Percentiles rank a stretch among this genome's conserved stretches.
Conservation (phyloP, 305 asterid genomes). For the Fraxinus xanthoxyloides region DNA sequence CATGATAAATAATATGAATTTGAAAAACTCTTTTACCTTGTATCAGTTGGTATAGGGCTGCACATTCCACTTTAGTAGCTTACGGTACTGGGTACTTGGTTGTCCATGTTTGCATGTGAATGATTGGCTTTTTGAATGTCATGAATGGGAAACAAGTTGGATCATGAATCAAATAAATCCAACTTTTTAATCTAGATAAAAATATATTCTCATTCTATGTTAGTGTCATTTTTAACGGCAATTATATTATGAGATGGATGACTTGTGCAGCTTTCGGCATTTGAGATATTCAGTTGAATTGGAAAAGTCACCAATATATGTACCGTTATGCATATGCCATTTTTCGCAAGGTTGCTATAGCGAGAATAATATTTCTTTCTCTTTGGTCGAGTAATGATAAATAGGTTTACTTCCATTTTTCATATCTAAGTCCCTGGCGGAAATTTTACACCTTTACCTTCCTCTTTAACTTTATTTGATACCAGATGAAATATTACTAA, state of each 20-base stretch:
- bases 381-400: background rate
- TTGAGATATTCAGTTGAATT: background rate
- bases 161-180: no score
- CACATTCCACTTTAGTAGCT: background rate
- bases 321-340: background rate
- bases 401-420: background rate
- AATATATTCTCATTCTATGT: background rate
- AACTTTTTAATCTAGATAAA: background rate
- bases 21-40: background rate
- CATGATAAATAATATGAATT: background rate
- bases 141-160: background rate
- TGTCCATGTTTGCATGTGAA: background rate
- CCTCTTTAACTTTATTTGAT: constrained; percentile 3
- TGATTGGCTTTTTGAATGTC: background rate
- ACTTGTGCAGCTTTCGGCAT: background rate
- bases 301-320: background rate
- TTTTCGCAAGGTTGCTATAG: background rate
- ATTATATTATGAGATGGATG: constrained; percentile 17
- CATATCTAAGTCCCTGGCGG: constrained; percentile 1
- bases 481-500: constrained; percentile 1
- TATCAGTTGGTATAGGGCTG: background rate
- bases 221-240: constrained; percentile 7
- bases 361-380: background rate
- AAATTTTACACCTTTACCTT: background rate
- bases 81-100: background rate